Percentiles rank a stretch among this genome's conserved stretches.
phyloP scores from a whole-genome alignment of 2,329 filamentous ascomycete species.

The Hymenoscyphus repandus region DNA sequence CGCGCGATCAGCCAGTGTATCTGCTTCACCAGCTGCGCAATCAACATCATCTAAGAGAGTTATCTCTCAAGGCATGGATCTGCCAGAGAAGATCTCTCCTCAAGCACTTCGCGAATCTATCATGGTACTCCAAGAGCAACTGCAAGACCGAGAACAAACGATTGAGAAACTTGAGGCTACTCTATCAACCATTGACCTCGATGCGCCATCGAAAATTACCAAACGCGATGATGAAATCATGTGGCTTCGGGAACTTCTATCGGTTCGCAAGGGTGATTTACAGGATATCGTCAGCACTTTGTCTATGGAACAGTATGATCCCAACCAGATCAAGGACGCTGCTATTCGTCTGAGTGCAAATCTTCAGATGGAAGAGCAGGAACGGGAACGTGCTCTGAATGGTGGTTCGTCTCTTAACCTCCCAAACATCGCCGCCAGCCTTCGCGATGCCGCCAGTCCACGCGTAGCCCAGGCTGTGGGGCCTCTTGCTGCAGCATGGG shows the following conservation, averaged over 20 bases:
- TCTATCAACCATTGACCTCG: constrained; percentile 63
- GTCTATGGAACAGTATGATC: constrained; percentile 69
- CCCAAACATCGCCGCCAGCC: constrained; percentile 71
- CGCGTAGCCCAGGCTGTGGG: constrained; percentile 79
- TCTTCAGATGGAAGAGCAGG: constrained; percentile 95
- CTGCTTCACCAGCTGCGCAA: not conserved
- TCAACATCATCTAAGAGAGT: constrained; percentile 24
- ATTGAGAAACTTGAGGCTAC: constrained; percentile 83
- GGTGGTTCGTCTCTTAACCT: constrained; percentile 62
- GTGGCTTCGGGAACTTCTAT: constrained; percentile 90
- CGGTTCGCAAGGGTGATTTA: constrained; percentile 83
- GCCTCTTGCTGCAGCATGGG: constrained; percentile 82
- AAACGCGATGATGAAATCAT: constrained; percentile 91
- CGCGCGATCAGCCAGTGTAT: constrained; percentile 27
- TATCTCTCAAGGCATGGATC: constrained; percentile 39
- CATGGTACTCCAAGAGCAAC: constrained; percentile 90
- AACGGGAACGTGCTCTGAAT: constrained; percentile 78
- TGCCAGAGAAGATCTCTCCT: constrained; percentile 84
- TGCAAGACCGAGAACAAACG: constrained; percentile 85
- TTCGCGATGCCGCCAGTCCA: constrained; percentile 72
- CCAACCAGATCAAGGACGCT: constrained; percentile 76
- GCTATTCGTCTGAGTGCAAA: constrained; percentile 91
- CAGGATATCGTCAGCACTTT: constrained; percentile 84
- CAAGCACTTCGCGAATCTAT: constrained; percentile 95
- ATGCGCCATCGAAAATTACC: constrained; percentile 75